Conservation (phyloP, 2,329 filamentous ascomycete genomes). For the Phoma sp. region DNA sequence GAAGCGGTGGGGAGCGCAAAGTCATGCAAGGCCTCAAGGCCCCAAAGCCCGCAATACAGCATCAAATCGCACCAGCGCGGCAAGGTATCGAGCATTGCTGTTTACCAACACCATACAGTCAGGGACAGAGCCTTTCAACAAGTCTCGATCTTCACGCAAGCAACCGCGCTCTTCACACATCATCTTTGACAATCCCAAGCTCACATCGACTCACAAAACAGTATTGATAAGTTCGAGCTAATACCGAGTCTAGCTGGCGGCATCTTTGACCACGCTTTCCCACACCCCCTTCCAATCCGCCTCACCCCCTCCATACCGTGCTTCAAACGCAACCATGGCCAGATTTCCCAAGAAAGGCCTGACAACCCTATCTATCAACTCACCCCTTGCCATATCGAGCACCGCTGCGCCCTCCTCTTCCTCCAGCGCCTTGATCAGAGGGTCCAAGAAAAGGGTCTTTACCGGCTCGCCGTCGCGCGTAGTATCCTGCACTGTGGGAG, state of each 20-base stretch:
- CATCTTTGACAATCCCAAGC: too few relatives aligned
- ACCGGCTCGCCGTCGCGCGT: slow-evolving; percentile 22
- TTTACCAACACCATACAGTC: too few relatives aligned
- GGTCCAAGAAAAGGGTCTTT: slow-evolving; percentile 53
- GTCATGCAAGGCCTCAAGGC: too few relatives aligned
- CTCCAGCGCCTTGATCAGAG: slow-evolving; percentile 42
- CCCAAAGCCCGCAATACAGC: too few relatives aligned
- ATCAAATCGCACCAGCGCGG: too few relatives aligned
- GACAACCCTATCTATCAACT: slow-evolving; percentile 76
- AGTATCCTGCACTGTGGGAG: slow-evolving; percentile 1
- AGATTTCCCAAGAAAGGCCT: slow-evolving; percentile 89
- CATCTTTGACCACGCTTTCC: slow-evolving; percentile 41
- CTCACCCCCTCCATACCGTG: slow-evolving; percentile 80
- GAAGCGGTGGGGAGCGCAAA: too few relatives aligned
- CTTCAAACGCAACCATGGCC: slow-evolving; percentile 93
- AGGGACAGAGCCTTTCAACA: too few relatives aligned
- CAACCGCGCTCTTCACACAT: too few relatives aligned
- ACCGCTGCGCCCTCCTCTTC: slow-evolving; percentile 51
- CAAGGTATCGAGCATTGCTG: too few relatives aligned
- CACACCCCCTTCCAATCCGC: slow-evolving; percentile 40
- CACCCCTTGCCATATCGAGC: slow-evolving; percentile 60
- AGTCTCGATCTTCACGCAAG: too few relatives aligned
- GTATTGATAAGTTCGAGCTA: not conserved
- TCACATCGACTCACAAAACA: too few relatives aligned
- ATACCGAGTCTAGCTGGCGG: slow-evolving; percentile 4